Percentiles rank a stretch among this genome's conserved stretches.
Conservation (phyloP, 345 rosid genomes). For the Gossypium anomalum region DNA sequence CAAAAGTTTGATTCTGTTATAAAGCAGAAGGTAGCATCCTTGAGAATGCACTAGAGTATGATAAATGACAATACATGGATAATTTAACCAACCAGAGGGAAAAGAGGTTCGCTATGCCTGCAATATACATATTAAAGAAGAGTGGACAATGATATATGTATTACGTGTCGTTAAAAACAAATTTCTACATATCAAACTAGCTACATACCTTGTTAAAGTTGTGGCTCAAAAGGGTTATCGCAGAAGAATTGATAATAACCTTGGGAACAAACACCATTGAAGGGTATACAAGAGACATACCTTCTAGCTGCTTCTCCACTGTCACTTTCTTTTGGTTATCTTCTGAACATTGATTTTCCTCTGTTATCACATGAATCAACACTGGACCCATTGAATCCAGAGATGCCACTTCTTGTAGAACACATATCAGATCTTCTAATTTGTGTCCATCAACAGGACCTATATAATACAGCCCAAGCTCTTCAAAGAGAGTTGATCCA, state of each 20-base stretch:
- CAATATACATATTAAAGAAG: background rate
- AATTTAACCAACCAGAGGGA: background rate
- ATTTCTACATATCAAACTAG: background rate
- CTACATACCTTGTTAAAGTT: background rate
- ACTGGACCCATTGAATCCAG: conserved; percentile 90
- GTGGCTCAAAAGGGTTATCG: background rate
- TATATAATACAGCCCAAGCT: conserved; percentile 84
- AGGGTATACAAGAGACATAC: conserved; percentile 23
- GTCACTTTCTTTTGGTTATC: conserved; percentile 24
- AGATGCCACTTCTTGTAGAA: conserved; percentile 75
- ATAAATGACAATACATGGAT: background rate
- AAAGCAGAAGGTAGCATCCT: background rate
- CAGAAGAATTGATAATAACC: background rate
- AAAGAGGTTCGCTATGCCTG: background rate
- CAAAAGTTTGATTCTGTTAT: background rate
- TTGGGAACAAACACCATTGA: conserved; percentile 22
- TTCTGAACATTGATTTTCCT: conserved; percentile 45
- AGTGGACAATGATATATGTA: background rate
- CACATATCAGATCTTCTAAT: conserved; percentile 72
- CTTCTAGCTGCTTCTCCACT: conserved; percentile 32
- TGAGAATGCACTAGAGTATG: background rate
- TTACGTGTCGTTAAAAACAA: background rate
- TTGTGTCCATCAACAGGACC: conserved; percentile 98
- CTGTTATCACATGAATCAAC: conserved; percentile 83
- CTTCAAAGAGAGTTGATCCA: conserved; percentile 92